Base-by-base conservation (phyloP, 345 rosid genomes). In the Viola odorata region DNA sequence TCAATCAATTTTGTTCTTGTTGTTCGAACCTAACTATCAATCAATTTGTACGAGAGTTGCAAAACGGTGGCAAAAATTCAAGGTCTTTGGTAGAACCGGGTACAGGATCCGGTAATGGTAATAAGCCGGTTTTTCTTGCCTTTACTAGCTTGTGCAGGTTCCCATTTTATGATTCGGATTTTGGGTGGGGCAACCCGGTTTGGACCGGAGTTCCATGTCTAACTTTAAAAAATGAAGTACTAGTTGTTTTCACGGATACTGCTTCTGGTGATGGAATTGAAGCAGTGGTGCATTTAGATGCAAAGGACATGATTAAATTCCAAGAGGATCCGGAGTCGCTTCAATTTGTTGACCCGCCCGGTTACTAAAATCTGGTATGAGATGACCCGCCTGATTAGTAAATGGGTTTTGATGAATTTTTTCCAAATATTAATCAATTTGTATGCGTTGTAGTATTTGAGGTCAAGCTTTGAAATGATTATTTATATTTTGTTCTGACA, bases 111-210 rank as follows among this genome's bases (percentile, higher is more conserved):
- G 32, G 32, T 23, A 44, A 44, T 4, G 69, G 23, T 23, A 78
- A 83, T 8, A 79, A 74, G 59, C 15, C 60, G 9, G 60, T 5
- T 13, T n/a, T 0, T 9, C 50, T 55, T 14, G 37, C 11, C 49
- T 71, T 68, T 47, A 45, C 81, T 8, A 82, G 87, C 48, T 53
- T 82, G 77, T 80, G 84, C 51, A 53, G 58, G 48, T 75, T 77
- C 56, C 79, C 75, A 11, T 39, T 73, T 38, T 80, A 77, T 32
- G 79, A 80, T 58, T 76, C 77, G 7, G 82, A 82, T 42, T 80
- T 82, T 17, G 79, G 82, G 23, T 77, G 82, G 87, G 40, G 50
- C 0, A 67, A 51, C 17, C 72, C 72, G 0, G 3, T 47, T 1
- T 69, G 66, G 72, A 67, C 4, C 0, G 74, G 69, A 1, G 2